Base-by-base conservation (phyloP, 805 yeast genomes). In the Starmerella asiatica region DNA sequence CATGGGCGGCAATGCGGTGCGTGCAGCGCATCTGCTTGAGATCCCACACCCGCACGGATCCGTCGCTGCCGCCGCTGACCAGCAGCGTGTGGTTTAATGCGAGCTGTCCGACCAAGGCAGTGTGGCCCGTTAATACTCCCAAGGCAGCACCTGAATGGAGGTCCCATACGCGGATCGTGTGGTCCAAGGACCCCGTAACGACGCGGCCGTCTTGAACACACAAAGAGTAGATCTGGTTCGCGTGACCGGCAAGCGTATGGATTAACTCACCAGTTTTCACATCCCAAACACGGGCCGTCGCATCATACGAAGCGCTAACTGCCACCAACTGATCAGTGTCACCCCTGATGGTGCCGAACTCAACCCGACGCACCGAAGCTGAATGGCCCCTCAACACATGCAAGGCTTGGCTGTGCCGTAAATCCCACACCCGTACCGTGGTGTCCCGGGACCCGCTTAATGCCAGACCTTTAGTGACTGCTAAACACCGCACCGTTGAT, bases 111-210 rank as follows among this genome's bases (percentile, higher is more conserved):
- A 91, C 93, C 56, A 85, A 91, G 56, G 93, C 94, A 29, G 91
- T 81, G 58, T 91, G 98, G 5, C 88, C 88, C 45, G 64, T 66
- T 57, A 85, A 79, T 3, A 78, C 72, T 36, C 76, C 73, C 12
- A 82, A 56, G 58, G 93, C 79, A 47, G 72, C 72, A 53, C 97
- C 97, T 16, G 93, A 79, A 28, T 76, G 71, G 3, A 93, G 76
- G 62, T 84, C 93, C 97, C 97, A 88, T 32, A 88, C 85, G 48
- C 96, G 70, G 37, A 91, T 94, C 14, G 94, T 79, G 59, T 94
- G 74, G 64, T 91, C 98, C 51, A 91, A 71, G 9, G 95, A 85
- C 32, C 97, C 97, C 11, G 96, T 94, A 28, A 94, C 95, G 55
- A 88, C 79, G 31, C 41, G 41, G 46, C 74, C 68, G 53, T 73